Evolutionary conservation across 805 yeast species (phyloP), one percentile per base, ranked within the genome.

Genomic region (Kazachstania psychrophila): DNA sequence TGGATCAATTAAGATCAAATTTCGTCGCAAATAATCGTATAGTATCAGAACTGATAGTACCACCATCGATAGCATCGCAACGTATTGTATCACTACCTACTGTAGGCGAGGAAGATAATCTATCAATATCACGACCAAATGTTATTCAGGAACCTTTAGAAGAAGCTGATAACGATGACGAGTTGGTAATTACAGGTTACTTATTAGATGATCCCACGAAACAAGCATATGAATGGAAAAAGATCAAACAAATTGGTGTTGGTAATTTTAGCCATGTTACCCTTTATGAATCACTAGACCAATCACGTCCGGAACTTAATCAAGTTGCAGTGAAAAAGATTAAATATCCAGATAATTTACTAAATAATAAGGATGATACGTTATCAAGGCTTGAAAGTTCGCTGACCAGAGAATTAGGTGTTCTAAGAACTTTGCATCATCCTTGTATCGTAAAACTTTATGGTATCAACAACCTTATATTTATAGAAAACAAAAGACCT

Each of bases 241-340:
- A 60, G 37, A 36, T 60, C 0, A 58, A 54, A 31, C 64, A 69
- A 29, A 63, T 82, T 4, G 94, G 94, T 1, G 48, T 63, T 15
- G 94, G 94, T 0, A 71, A 77, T 20, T 82, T 81, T 55, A 77
- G 86, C 54, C 68, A 66, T 6, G 92, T 82, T 9, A 66, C 72
- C 13, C 49, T 72, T 12, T 80, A 73, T 5, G 56, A 56, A 27
- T 47, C 60, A 2, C 32, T 55, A 0, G 56, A 53, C 11, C 43
- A 46, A 16, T 36, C 33, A 5, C 27, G 40, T 12, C 29, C 46
- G 10, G 29, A 39, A 2, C 22, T 43, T 14, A 36, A 41, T 4
- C 38, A 52, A 18, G 79, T 78, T 4, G 96, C 96, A 0, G 70
- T 89, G 25, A 89, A 89, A 55, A 71, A 83, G 30, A 67, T 76